Percentiles rank a stretch among this genome's conserved stretches.
phyloP scores from a whole-genome alignment of 2,329 filamentous ascomycete genomes.

The Hortaea werneckii region DNA sequence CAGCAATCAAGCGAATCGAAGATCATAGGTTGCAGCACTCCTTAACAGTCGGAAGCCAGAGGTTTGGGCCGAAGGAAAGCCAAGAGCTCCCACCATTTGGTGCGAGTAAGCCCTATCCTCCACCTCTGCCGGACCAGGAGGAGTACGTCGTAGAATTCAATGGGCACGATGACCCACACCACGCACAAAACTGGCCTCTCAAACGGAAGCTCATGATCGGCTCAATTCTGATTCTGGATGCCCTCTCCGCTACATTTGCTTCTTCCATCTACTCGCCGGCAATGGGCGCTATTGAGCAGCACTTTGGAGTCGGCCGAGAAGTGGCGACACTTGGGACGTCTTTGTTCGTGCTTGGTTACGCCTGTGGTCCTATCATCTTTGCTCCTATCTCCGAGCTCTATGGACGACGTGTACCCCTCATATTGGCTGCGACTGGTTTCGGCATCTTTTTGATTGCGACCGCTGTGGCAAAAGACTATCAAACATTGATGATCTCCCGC shows the following conservation, averaged over 20 bases:
- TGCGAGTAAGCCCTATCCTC: constrained; percentile 64
- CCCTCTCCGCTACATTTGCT: constrained; percentile 58
- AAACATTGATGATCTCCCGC: constrained; percentile 29
- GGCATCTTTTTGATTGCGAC: constrained; percentile 40
- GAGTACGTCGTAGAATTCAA: constrained; percentile 77
- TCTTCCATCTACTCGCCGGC: constrained; percentile 33
- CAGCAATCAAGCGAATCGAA: constrained; percentile 59
- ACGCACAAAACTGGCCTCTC: constrained; percentile 78
- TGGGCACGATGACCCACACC: constrained; percentile 65
- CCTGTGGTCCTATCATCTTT: constrained; percentile 31
- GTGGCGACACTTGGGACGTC: constrained; percentile 28
- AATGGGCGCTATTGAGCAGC: constrained; percentile 30
- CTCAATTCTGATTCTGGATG: constrained; percentile 61
- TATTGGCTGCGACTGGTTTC: constrained; percentile 24
- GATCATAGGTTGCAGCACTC: constrained; percentile 62
- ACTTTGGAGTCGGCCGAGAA: constrained; percentile 33
- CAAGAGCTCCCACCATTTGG: constrained; percentile 56
- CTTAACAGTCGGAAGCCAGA: constrained; percentile 53
- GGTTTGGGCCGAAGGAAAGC: constrained; percentile 23
- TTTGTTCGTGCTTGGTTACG: constrained; percentile 32
- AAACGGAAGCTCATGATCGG: constrained; percentile 62
- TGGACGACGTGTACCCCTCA: constrained; percentile 23
- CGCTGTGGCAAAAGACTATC: constrained; percentile 28
- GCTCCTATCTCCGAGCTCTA: constrained; percentile 40
- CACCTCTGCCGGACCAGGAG: constrained; percentile 57